Conservation (phyloP, 73 alveolate genomes). For the Paramecium biaurelia region DNA sequence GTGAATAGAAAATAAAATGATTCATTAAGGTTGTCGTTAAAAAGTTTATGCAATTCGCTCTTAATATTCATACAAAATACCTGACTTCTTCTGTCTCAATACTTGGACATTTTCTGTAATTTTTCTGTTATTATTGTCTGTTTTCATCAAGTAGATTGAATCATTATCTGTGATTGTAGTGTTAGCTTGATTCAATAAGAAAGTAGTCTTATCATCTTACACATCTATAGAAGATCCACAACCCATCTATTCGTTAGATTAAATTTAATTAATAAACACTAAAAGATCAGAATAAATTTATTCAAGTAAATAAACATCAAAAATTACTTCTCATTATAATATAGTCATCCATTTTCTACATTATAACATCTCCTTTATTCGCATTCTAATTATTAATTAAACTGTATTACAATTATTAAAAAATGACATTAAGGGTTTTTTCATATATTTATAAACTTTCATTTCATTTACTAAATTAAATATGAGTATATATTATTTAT, state of each 20-base stretch:
- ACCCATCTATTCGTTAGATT: slow-evolving; percentile 29
- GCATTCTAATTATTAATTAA: too few relatives aligned
- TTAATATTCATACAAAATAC: not conserved
- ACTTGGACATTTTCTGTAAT: not conserved
- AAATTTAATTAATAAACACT: not conserved
- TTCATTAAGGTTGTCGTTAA: not conserved
- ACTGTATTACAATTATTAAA: not conserved
- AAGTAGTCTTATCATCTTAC: not conserved
- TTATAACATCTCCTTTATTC: not conserved
- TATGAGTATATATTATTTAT: not conserved
- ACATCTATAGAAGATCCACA: slow-evolving; percentile 33
- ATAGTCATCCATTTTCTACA: not conserved
- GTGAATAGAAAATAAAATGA: slow-evolving; percentile 15
- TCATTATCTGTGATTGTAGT: not conserved
- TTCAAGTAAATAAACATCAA: not conserved
- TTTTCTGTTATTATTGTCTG: not conserved
- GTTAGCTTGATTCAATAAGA: not conserved
- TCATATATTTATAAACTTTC: not conserved
- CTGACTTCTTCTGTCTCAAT: not conserved
- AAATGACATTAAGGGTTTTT: not conserved
- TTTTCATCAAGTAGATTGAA: not conserved
- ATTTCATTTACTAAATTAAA: not conserved
- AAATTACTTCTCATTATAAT: not conserved
- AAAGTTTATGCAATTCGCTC: not conserved
- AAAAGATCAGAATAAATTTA: not conserved